phyloP scores from a whole-genome alignment of 1,284 basidiomycete genomes.

The Leccinum ponderosum region DNA sequence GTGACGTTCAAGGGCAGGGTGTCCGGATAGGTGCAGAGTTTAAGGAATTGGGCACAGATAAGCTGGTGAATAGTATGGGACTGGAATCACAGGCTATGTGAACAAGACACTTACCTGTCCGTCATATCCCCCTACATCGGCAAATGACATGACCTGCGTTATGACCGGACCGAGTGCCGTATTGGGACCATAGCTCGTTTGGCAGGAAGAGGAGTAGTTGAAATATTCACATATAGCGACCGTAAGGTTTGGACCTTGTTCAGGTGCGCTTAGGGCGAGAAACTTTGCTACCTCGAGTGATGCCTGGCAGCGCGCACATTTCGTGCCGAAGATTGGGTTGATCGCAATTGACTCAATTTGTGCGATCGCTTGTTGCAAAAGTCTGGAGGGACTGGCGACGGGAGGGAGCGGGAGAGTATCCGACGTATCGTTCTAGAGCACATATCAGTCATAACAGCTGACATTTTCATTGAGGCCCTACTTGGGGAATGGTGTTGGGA shows the following conservation, averaged over 20 bases:
- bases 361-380: conserved; percentile 51
- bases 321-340: conserved; percentile 50
- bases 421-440: conserved; percentile 47
- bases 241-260: conserved; percentile 58
- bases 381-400: conserved; percentile 41
- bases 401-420: conserved; percentile 70
- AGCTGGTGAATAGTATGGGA: conserved; percentile 33
- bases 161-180: conserved; percentile 56
- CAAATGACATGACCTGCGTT: conserved; percentile 68
- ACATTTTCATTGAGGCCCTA: conserved; percentile 8
- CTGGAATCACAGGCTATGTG: conserved; percentile 24
- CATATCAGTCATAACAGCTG: neutral
- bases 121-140: conserved; percentile 67
- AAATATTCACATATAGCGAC: conserved; percentile 64
- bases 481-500: conserved; percentile 55
- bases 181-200: conserved; percentile 45
- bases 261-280: conserved; percentile 63
- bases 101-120: conserved; percentile 51
- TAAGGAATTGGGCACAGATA: conserved; percentile 56
- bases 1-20: conserved; percentile 54
- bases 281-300: conserved; percentile 66
- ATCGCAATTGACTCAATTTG: conserved; percentile 55
- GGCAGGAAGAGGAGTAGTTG: conserved; percentile 54
- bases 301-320: conserved; percentile 64
- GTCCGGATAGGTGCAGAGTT: conserved; percentile 50